These are phyloP conservation scores for Albatrellus ellisii DNA, from an alignment of 768 basidiomycete genomes.

Conservation along the genomic window DNA sequence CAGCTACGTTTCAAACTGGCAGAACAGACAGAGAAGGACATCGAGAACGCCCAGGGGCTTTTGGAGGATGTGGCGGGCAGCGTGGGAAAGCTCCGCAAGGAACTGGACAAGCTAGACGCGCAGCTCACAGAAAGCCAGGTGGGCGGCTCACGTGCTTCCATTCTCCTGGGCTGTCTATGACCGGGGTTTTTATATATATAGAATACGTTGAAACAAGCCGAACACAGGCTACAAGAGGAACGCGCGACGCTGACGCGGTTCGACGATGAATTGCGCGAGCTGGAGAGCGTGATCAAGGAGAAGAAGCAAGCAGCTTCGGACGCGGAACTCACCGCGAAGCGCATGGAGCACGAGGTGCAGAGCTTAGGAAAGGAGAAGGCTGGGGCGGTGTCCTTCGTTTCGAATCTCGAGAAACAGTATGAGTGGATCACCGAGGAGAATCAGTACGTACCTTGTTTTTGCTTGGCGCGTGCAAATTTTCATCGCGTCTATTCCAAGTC, in stretches of 20 bases:
- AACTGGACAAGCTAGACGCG: slow-evolving; percentile 44
- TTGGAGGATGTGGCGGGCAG: slow-evolving; percentile 30
- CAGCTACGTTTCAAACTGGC: slow-evolving; percentile 2
- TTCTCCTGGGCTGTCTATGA: background rate
- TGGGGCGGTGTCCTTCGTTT: slow-evolving; percentile 34
- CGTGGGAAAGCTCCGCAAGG: slow-evolving; percentile 42
- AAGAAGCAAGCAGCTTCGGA: slow-evolving; percentile 64
- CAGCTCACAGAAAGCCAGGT: slow-evolving; percentile 38
- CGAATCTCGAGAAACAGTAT: slow-evolving; percentile 66
- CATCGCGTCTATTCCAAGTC: slow-evolving; percentile 3
- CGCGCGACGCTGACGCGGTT: slow-evolving; percentile 79
- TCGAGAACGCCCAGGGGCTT: slow-evolving; percentile 35
- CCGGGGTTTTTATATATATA: slow-evolving; percentile 15
- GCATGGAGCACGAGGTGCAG: slow-evolving; percentile 59
- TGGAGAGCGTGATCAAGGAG: slow-evolving; percentile 70
- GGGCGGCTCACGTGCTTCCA: background rate
- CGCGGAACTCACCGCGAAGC: slow-evolving; percentile 48
- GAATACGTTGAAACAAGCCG: slow-evolving; percentile 49
- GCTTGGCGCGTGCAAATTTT: background rate
- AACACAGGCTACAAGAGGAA: slow-evolving; percentile 68
- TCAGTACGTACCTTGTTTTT: slow-evolving; percentile 39
- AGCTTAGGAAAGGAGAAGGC: slow-evolving; percentile 52
- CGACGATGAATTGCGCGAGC: slow-evolving; percentile 75
- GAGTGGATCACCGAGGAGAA: slow-evolving; percentile 86
- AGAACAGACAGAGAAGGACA: slow-evolving; percentile 79